Percentiles rank a stretch among this genome's conserved stretches.
These are phyloP conservation scores for Ensete ventricosum DNA, from an alignment of 176 grass and related monocot genomes.

Conservation along the genomic window DNA sequence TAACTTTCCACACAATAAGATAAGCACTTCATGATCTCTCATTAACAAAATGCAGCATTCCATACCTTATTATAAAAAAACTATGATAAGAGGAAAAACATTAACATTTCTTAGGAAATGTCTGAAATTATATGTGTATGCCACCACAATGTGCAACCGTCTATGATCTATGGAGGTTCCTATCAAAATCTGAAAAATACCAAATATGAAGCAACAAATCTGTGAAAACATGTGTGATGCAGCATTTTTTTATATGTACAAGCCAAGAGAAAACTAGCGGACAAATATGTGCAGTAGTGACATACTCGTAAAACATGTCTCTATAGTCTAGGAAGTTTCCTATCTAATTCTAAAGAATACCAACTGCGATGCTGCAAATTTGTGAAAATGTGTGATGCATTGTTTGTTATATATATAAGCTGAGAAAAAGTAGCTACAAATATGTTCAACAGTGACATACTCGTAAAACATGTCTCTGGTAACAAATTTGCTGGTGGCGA, in stretches of 20 bases:
- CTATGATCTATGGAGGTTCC: background rate
- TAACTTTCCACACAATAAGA: background rate
- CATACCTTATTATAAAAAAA: too few species aligned
- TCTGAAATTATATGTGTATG: background rate
- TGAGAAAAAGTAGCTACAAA: background rate
- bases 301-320: conserved; percentile 99
- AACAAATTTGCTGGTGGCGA: conserved; percentile 80
- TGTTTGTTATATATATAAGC: background rate
- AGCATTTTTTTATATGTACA: background rate
- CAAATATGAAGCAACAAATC: background rate
- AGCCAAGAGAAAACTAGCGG: background rate
- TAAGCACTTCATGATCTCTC: background rate
- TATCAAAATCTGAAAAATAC: background rate
- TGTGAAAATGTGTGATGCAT: background rate
- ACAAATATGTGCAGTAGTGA: background rate
- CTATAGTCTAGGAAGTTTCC: background rate
- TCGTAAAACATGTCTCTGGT: conserved; percentile 95
- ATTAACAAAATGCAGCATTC: background rate
- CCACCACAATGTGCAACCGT: background rate
- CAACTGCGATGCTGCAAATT: background rate
- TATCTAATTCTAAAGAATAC: background rate
- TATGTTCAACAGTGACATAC: conserved; percentile 36
- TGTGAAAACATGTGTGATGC: background rate
- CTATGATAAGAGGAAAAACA: too few species aligned
- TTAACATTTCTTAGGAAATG: background rate